Base-by-base conservation (phyloP, 2,329 filamentous ascomycete genomes). In the Colletotrichum sp. region DNA sequence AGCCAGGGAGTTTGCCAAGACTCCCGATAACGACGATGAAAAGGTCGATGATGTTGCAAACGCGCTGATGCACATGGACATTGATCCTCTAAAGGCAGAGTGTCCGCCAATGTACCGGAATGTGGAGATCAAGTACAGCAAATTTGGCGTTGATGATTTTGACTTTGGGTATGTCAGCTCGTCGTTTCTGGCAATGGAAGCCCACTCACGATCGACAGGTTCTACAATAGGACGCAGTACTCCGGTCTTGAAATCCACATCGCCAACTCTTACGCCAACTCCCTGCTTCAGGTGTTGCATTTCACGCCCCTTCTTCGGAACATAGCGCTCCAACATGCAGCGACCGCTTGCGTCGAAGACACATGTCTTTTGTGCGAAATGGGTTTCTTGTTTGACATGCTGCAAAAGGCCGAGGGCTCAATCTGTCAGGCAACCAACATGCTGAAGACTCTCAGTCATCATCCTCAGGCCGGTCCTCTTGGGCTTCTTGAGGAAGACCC, bases 131-230 rank as follows among this genome's bases (percentile, higher is more conserved):
- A 98, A 98, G 83, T 99, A 99, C 87, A 98, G 96, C 89, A 98
- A 96, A 83, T 99, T 98, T 84, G 97, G 97, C 24, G 96, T 99
- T n/a, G 96, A 99, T 81, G 98, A 99, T 84, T 99, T 99, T 83
- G 97, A 99, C 84, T 99, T 99, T 85, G 94, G 94, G 93, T 95
- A 87, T 81, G 92, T 85, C n/a, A 30, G 34, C n/a, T 24, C 10
- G 26, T 36, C 8, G 16, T 16, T 10, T 8, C 21, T 13, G 24
- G 15, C 30, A 9, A 5, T 15, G 8, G 16, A n/a, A 32, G 2
- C 26, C 65, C n/a, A 57, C 81, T 83, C 30, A 82, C 73, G 21
- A 26, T 10, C 16, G 15, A 6, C 78, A 95, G 95, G 73, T 99
- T 95, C 84, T 99, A 98, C 88, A 99, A 99, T 85, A 96, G 95